Percentiles rank a stretch among this genome's conserved stretches.
These are phyloP conservation scores for Isabelozyma heimii DNA, from an alignment of 805 yeast genomes.

Conservation along the genomic window DNA sequence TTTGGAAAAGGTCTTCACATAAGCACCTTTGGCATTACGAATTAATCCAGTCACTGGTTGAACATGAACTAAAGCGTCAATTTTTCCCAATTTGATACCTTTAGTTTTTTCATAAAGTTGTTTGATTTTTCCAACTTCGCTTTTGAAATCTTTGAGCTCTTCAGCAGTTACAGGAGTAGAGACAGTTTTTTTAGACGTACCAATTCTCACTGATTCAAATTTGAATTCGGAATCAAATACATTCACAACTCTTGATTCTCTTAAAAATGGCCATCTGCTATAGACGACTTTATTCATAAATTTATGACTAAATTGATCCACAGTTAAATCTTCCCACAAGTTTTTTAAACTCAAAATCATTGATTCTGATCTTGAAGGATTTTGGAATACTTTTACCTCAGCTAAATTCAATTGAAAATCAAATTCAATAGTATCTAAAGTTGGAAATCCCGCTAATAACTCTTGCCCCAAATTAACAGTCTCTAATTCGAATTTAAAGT, in stretches of 20 bases:
- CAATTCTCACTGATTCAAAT: conserved; percentile 41
- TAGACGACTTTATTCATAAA: conserved; percentile 63
- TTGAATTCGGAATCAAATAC: conserved; percentile 54
- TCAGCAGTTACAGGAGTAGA: conserved; percentile 37
- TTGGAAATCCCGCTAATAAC: conserved; percentile 86
- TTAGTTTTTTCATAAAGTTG: conserved; percentile 46
- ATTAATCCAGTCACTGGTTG: conserved; percentile 73
- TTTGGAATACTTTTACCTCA: conserved; percentile 76
- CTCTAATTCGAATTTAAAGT: conserved; percentile 54
- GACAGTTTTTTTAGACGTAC: conserved; percentile 18
- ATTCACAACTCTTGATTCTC: conserved; percentile 70
- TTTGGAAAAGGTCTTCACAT: conserved; percentile 63
- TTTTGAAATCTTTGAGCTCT: conserved; percentile 48
- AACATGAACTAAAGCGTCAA: conserved; percentile 66
- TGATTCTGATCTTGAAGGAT: conserved; percentile 80
- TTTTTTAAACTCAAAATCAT: conserved; percentile 64
- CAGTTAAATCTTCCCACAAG: conserved; percentile 50
- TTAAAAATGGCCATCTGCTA: conserved; percentile 86
- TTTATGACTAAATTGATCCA: conserved; percentile 64
- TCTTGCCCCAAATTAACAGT: conserved; percentile 71
- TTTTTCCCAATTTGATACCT: conserved; percentile 59
- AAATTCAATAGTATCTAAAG: conserved; percentile 69
- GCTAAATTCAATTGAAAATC: conserved; percentile 51
- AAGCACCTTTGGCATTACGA: conserved; percentile 69
- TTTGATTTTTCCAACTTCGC: conserved; percentile 36